Evolutionary conservation across 495 filamentous ascomycete species (phyloP), one percentile per base, ranked within the genome.

Genomic region (Penicillium samsonianum): DNA sequence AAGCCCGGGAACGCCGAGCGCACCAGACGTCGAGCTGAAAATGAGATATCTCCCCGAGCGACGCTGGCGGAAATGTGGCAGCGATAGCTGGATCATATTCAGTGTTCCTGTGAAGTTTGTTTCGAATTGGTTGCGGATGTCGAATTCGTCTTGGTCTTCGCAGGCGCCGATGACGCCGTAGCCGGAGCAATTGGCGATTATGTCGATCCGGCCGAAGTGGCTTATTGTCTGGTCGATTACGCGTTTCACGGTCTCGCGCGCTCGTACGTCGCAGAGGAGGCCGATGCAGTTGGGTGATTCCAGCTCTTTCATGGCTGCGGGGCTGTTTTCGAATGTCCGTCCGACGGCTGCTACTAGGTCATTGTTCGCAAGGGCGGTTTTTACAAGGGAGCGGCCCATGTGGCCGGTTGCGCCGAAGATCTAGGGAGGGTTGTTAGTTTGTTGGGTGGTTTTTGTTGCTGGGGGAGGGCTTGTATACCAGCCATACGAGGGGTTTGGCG

Each of bases 351-450:
- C 84, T 57, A 97, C 92, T n/a, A 89, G 81, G 64, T 98, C 94
- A 57, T 87, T 86, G 61, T 90, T 85, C 22, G 84, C 76, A n/a
- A 98, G 80, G 19, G 86, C 88, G 31, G 82, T 85, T 59, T 91
- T 91, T 44, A 90, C 90, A 22, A 98, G 84, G 11, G 89, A 93
- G 49, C 92, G 89, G 60, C 94, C 94, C 79, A 98, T 95, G 65
- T 98, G 94, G 50, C 94, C 94, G 5, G 92, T 97, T 41, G 90
- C 91, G 42, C 94, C 94, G 72, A 97, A 98, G 60, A 98, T 80
- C 87, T 92, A 48, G 16, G 31, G 9, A 26, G 16, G 0, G 14
- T 5, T 46, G 31, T 62, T 57, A 58, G 53, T n/a, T 10, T 14
- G 42, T 35, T 19, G 30, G 2, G 26, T 50, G 30, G 9, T 38